These are phyloP conservation scores for Limonium bicolor DNA, from an alignment of 148 eudicot species.

Conservation along the genomic window DNA sequence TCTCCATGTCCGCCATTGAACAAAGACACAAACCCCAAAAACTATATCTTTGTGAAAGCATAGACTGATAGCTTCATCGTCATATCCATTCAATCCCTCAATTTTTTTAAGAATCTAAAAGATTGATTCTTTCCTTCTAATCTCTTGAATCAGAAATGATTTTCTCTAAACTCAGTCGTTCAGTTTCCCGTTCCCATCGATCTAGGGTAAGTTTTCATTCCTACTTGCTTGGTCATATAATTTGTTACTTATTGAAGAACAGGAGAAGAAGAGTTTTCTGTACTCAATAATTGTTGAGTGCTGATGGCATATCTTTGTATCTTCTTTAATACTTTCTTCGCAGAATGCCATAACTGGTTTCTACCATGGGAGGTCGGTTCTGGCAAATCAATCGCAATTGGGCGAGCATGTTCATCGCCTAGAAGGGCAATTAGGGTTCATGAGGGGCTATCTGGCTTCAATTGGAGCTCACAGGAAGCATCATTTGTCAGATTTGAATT, in stretches of 20 bases:
- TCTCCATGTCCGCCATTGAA: too few species aligned
- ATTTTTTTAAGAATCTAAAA: too few species aligned
- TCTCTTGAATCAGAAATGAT: too few species aligned
- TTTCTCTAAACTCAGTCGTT: slow-evolving; percentile 33
- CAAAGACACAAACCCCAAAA: too few species aligned
- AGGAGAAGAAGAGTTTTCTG: slow-evolving; percentile 2
- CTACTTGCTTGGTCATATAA: background rate
- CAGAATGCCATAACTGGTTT: slow-evolving; percentile 47
- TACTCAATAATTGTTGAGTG: background rate
- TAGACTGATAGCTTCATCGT: too few species aligned
- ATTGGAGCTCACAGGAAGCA: slow-evolving; percentile 24
- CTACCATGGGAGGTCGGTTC: slow-evolving; percentile 18
- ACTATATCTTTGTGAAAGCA: too few species aligned
- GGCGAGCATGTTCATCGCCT: slow-evolving; percentile 10
- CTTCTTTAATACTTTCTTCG: slow-evolving; percentile 12
- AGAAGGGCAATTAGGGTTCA: slow-evolving; percentile 38
- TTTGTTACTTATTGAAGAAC: background rate
- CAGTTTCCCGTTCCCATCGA: slow-evolving; percentile 35
- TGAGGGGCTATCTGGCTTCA: slow-evolving; percentile 53
- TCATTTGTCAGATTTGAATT: slow-evolving; percentile 28
- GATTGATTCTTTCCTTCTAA: too few species aligned
- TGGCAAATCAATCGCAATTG: slow-evolving; percentile 11
- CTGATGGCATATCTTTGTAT: background rate
- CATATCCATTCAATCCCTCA: too few species aligned
- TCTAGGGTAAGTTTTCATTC: slow-evolving; percentile 16